These are phyloP conservation scores for Solanum chaucha DNA, from an alignment of 257 asterid genomes.

Conservation along the genomic window DNA sequence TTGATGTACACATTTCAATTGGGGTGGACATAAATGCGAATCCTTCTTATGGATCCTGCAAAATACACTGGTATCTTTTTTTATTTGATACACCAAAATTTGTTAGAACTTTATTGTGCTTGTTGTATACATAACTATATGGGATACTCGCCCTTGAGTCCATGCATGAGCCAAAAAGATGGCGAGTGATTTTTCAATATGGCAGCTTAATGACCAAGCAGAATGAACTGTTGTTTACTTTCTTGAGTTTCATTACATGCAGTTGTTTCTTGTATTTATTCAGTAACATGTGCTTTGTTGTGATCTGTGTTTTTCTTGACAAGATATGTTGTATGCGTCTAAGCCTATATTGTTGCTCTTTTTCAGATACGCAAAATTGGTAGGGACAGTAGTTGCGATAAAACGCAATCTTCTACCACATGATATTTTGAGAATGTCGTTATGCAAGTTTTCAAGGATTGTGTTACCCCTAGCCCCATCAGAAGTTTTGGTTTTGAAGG, in stretches of 20 bases:
- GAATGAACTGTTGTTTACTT: not conserved
- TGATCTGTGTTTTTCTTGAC: not conserved
- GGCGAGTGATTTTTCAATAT: not conserved
- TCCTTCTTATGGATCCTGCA: not conserved
- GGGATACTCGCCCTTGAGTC: not conserved
- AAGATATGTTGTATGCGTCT: not conserved
- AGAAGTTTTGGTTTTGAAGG: slow-evolving; percentile 71
- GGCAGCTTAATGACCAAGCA: not conserved
- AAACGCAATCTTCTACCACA: slow-evolving; percentile 66
- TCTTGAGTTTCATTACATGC: not conserved
- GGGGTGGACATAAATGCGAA: not conserved
- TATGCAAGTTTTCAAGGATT: slow-evolving; percentile 71
- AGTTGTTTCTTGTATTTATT: not conserved
- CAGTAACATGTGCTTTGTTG: not conserved
- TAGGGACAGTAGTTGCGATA: slow-evolving; percentile 77
- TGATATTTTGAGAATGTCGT: slow-evolving; percentile 52
- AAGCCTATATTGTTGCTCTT: not conserved
- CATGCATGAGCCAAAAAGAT: not conserved
- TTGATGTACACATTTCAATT: not conserved
- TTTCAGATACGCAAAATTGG: slow-evolving; percentile 84
- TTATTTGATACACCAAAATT: not conserved
- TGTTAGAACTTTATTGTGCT: not conserved
- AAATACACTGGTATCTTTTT: not conserved
- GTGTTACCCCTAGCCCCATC: slow-evolving; percentile 87
- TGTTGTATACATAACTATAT: not conserved